Evolutionary conservation across 2,329 filamentous ascomycete genomes (phyloP), one percentile per base, ranked within the genome.

Genomic region (Beauveria bassiana): DNA sequence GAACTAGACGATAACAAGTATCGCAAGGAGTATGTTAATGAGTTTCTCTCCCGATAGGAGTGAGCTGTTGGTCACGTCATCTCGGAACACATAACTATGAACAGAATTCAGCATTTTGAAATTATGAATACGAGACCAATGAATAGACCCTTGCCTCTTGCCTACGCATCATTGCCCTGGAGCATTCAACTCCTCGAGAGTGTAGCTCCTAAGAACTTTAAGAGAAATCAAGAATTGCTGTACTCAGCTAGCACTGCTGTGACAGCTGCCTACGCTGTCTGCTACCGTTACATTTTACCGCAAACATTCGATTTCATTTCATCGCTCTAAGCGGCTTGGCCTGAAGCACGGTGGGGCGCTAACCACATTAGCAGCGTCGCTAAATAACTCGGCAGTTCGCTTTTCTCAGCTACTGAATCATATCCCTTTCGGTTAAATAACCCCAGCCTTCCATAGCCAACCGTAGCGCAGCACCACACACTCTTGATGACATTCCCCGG

Each of bases 1-100:
- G 89, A 93, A 54, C 83, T 96, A 49, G 91, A 98, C 72, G 73
- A 73, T 63, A 99, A 98, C 75, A 77, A 81, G 58, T 89, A 87
- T 73, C 85, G 95, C 62, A 85, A 91, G 80, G 84, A 86, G 54
- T 99, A 99, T 70, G 78, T 96, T 46, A 68, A 72, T 62, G 71
- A 79, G 56, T 84, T 75, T 65, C 68, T 81, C 10, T 60, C 59
- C 56, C 63, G 70, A 58, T 70, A 64, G 68, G 47, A 52, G 24
- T 14, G 7, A 38, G 12, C 18, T 7, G 16, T 18, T 22, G n/a
- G n/a, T 26, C 20, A 34, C 10, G 12, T 24, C 4, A 14, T 14
- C 8, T 28, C 24, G 22, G 43, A 24, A 43, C 42, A 7, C 16
- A 56, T 31, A 18, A n/a, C 43, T 22, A 28, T 42, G 18, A 34